Evolutionary conservation across 2,329 filamentous ascomycete genomes (phyloP).

Genomic region (Beauveria bassiana): DNA sequence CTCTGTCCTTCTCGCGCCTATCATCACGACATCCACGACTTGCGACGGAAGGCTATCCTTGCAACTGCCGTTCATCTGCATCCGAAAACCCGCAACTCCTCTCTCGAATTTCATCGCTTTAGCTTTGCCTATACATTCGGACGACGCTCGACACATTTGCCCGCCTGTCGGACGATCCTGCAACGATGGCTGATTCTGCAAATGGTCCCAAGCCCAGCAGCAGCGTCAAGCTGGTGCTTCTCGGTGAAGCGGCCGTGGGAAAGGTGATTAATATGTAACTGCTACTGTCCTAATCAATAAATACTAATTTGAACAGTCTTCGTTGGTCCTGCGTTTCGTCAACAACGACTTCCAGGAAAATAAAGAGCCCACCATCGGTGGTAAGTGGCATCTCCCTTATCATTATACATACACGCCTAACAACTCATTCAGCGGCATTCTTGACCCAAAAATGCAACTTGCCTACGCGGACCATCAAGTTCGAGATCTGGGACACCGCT

Average conservation of each 20-base stretch:
- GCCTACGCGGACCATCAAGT: conserved; percentile 83
- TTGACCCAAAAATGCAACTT: conserved; percentile 98
- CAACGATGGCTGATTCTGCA: conserved; percentile 36
- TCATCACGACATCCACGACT: conserved; percentile 3
- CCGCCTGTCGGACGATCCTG: conserved; percentile 1
- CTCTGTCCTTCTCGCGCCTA: conserved; percentile 13
- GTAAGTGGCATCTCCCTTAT: conserved; percentile 40
- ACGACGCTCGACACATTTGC: neutral
- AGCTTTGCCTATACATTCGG: neutral
- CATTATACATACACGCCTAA: neutral
- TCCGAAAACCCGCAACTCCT: neutral
- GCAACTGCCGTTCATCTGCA: neutral
- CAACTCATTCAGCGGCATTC: conserved; percentile 65
- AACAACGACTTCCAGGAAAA: conserved; percentile 99
- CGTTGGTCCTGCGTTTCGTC: conserved; percentile 93
- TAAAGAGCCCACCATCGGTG: conserved; percentile 98
- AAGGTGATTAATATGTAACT: conserved; percentile 58
- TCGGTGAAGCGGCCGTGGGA: conserved; percentile 95
- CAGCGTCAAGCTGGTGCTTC: conserved; percentile 97
- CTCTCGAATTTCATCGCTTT: neutral
- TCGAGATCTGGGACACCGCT: conserved; percentile 97
- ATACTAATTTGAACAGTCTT: conserved; percentile 56
- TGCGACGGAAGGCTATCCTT: neutral
- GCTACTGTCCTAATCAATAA: too few species aligned
- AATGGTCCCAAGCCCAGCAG: conserved; percentile 88